Conservation (phyloP, 805 yeast species). For the Saturnispora quitensis region DNA sequence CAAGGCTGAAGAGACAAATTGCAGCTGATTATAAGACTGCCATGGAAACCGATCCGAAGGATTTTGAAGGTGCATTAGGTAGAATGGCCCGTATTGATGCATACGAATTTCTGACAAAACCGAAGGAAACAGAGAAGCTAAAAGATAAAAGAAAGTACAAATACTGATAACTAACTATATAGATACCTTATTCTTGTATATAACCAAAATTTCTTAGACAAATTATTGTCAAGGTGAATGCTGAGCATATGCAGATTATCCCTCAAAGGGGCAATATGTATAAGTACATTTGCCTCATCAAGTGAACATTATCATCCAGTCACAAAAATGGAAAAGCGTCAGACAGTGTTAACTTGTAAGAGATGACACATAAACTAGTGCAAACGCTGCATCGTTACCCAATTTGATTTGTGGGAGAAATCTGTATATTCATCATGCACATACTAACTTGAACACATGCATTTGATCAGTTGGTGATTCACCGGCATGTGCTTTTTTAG, state of each 20-base stretch:
- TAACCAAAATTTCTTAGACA: neutral
- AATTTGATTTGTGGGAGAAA: neutral
- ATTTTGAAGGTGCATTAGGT: slow-evolving; percentile 16
- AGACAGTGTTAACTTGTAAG: slow-evolving; percentile 11
- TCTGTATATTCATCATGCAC: neutral
- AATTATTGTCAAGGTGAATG: neutral
- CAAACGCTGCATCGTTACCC: neutral
- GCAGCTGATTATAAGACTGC: slow-evolving; percentile 20
- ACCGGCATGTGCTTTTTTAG: slow-evolving; percentile 22
- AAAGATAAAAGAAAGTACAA: slow-evolving; percentile 16
- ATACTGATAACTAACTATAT: slow-evolving; percentile 5
- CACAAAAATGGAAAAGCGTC: slow-evolving; percentile 4
- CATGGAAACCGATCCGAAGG: slow-evolving; percentile 17
- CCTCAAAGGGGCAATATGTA: neutral
- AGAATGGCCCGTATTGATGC: slow-evolving; percentile 23
- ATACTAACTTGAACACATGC: neutral
- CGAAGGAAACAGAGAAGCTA: slow-evolving; percentile 21
- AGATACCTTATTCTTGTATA: neutral
- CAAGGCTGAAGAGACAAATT: slow-evolving; percentile 19
- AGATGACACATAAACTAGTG: neutral
- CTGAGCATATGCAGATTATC: neutral
- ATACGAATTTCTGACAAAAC: slow-evolving; percentile 19
- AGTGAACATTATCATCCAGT: neutral
- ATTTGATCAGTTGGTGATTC: slow-evolving; percentile 24
- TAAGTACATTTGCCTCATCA: neutral